Conservation (phyloP, 1,284 basidiomycete species). For the Inonotus obliquus region DNA sequence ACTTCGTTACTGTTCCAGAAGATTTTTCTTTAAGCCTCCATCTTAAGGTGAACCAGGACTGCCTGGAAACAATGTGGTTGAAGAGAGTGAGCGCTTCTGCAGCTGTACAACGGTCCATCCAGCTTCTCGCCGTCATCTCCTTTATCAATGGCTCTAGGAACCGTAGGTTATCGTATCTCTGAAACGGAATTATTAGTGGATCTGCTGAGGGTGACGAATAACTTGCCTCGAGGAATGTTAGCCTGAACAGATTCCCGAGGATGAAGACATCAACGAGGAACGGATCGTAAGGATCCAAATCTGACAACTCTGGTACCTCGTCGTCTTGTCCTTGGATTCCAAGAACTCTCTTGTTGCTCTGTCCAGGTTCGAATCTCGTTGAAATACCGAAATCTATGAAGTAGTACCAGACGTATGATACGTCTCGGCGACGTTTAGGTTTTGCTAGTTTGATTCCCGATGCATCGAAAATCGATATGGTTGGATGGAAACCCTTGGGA, state of each 20-base stretch:
- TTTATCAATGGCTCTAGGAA: constrained; percentile 24
- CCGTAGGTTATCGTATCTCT: constrained; percentile 23
- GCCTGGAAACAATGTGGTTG: background rate
- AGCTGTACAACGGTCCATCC: background rate
- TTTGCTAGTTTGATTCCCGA: background rate
- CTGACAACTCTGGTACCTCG: constrained; percentile 6
- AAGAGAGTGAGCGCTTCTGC: background rate
- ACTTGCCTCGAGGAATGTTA: background rate
- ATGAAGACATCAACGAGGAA: constrained; percentile 10
- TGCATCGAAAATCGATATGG: constrained; percentile 3
- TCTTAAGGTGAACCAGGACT: background rate
- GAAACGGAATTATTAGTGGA: background rate
- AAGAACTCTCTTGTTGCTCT: background rate
- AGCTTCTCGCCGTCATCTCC: constrained; percentile 19
- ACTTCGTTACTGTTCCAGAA: background rate
- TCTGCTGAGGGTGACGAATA: background rate
- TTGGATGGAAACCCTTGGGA: constrained; percentile 24
- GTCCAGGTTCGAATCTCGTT: constrained; percentile 1
- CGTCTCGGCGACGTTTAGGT: background rate
- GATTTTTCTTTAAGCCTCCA: background rate
- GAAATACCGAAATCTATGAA: constrained; percentile 31
- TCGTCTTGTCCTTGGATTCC: constrained; percentile 1
- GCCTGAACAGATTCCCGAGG: constrained; percentile 5
- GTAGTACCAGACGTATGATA: constrained; percentile 23
- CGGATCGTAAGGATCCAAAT: background rate